These are phyloP conservation scores for Onygenales sp. DNA, from an alignment of 2,329 filamentous ascomycete species.

Conservation along the genomic window DNA sequence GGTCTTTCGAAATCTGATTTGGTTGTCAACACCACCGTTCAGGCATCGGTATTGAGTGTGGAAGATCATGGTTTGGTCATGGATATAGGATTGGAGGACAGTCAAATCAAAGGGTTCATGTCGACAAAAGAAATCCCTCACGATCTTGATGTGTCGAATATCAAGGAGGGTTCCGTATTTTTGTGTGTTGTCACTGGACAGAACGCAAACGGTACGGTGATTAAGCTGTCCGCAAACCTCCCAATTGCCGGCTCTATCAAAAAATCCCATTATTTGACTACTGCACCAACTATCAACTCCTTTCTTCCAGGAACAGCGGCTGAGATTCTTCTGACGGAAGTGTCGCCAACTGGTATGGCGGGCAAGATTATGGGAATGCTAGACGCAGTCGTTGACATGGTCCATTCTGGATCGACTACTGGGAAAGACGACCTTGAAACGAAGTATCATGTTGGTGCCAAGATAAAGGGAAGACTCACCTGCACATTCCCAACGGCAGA, in stretches of 20 bases:
- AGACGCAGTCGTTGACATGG: constrained; percentile 79
- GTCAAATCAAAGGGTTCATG: constrained; percentile 64
- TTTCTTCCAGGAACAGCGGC: constrained; percentile 89
- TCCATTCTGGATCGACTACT: constrained; percentile 73
- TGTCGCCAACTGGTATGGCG: constrained; percentile 62
- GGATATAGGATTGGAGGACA: constrained; percentile 69
- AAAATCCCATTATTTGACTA: constrained; percentile 56
- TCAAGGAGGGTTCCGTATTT: constrained; percentile 77
- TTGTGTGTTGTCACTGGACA: constrained; percentile 72
- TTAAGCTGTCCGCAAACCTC: constrained; percentile 71
- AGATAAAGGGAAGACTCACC: constrained; percentile 75
- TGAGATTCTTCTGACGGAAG: constrained; percentile 72
- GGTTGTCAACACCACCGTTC: constrained; percentile 65
- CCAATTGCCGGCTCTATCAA: constrained; percentile 59
- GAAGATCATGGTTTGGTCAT: constrained; percentile 94
- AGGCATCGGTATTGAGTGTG: constrained; percentile 82
- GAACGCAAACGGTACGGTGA: constrained; percentile 67
- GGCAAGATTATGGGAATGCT: constrained; percentile 90
- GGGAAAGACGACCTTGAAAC: constrained; percentile 61
- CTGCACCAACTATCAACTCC: constrained; percentile 77
- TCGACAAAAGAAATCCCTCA: constrained; percentile 70
- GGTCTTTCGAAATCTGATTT: constrained; percentile 65
- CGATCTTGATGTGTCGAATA: constrained; percentile 52
- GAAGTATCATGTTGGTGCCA: constrained; percentile 74
- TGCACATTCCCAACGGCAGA: constrained; percentile 76